Percentiles rank a stretch among this genome's conserved stretches.
Conservation (phyloP, 164 flowering plant genomes). For the Berberis vulgaris region DNA sequence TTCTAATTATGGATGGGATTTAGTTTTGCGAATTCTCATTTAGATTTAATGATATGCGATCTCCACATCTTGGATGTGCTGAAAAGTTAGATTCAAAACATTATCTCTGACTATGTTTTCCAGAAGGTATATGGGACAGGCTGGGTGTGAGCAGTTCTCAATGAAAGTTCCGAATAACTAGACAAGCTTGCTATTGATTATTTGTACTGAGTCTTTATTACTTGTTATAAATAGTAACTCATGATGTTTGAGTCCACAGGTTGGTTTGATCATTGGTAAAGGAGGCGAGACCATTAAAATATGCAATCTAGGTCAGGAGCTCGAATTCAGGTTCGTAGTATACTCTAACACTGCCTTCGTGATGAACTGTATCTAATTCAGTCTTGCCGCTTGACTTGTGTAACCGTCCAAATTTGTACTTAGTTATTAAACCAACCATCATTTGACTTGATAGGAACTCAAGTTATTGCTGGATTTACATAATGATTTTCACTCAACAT, state of each 20-base stretch:
- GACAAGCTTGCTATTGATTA: conserved; percentile 17
- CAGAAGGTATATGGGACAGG: conserved; percentile 43
- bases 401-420: too few species aligned
- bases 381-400: not conserved
- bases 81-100: too few species aligned
- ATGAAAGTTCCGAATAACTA: conserved; percentile 69
- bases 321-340: conserved; percentile 66
- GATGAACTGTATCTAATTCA: not conserved
- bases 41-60: too few species aligned
- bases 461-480: too few species aligned
- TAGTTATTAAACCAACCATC: too few species aligned
- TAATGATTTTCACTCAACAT: too few species aligned
- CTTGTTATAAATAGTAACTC: not conserved
- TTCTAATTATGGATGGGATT: too few species aligned
- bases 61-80: too few species aligned
- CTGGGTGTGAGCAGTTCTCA: conserved; percentile 53
- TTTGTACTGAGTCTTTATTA: not conserved
- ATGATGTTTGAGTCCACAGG: conserved; percentile 29
- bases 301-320: conserved; percentile 86
- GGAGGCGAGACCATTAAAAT: conserved; percentile 91
- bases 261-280: conserved; percentile 91
- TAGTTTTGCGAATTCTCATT: too few species aligned
- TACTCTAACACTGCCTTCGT: not conserved
- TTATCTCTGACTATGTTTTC: conserved; percentile 10
- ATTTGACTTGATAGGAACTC: too few species aligned